Conservation (phyloP, 164 flowering plant species). For the Liquidambar formosana region DNA sequence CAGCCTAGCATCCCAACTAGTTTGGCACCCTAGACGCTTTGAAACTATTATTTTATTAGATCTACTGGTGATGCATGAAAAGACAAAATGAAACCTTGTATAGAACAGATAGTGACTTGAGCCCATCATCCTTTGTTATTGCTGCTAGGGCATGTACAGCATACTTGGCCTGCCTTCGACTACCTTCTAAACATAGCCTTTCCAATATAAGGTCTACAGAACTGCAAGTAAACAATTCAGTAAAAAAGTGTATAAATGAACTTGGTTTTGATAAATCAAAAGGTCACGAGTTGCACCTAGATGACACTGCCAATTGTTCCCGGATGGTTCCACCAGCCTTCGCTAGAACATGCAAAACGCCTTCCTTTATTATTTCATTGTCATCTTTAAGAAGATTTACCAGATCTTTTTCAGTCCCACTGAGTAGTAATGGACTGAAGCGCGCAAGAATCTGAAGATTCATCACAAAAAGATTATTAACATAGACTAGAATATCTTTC, state of each 20-base stretch:
- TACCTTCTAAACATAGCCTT: conserved; percentile 89
- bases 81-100: conserved; percentile 62
- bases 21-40: too few relatives aligned
- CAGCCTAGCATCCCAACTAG: too few relatives aligned
- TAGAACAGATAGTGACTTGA: conserved; percentile 87
- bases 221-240: conserved; percentile 44
- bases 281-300: conserved; percentile 53
- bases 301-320: conserved; percentile 71
- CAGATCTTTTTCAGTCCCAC: conserved; percentile 76
- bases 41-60: background rate
- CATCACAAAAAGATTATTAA: conserved; percentile 2
- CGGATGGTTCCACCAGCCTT: conserved; percentile 94
- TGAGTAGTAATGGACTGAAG: conserved; percentile 65
- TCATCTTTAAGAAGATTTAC: conserved; percentile 86
- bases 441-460: conserved; percentile 72
- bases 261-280: background rate
- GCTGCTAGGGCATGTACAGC: conserved; percentile 97
- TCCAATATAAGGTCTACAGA: conserved; percentile 88
- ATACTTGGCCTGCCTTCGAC: conserved; percentile 92
- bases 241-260: conserved; percentile 8
- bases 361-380: conserved; percentile 82
- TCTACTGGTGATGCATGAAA: background rate
- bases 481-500: conserved; percentile 2
- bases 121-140: conserved; percentile 96
- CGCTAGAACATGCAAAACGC: conserved; percentile 79